Evolutionary conservation across 2,329 filamentous ascomycete species (phyloP).

Genomic region (Lecanoromycetidae sp.): DNA sequence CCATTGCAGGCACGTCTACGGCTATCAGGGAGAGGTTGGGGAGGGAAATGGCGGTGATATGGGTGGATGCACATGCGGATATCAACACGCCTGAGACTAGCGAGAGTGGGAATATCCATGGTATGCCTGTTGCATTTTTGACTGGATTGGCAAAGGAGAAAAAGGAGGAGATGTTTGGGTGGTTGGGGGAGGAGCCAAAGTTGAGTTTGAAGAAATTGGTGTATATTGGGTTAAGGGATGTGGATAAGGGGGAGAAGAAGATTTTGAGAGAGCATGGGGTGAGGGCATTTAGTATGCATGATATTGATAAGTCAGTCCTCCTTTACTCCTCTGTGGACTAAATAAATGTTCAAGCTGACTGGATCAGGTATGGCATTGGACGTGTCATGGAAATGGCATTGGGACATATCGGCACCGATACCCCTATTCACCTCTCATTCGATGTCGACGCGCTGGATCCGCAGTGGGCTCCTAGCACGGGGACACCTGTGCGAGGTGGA

Average conservation of each 20-base stretch:
- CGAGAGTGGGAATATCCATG: conserved; percentile 86
- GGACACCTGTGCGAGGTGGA: conserved; percentile 85
- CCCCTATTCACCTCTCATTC: conserved; percentile 92
- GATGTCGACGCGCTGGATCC: conserved; percentile 95
- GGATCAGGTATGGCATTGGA: conserved; percentile 72
- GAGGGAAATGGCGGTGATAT: conserved; percentile 85
- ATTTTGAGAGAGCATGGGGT: conserved; percentile 79
- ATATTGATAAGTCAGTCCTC: conserved; percentile 65
- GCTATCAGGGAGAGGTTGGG: conserved; percentile 70
- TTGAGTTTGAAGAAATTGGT: conserved; percentile 74
- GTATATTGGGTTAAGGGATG: conserved; percentile 89
- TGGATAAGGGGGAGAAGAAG: conserved; percentile 87
- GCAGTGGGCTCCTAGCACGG: conserved; percentile 90
- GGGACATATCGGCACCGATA: conserved; percentile 85
- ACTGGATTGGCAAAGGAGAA: conserved; percentile 72
- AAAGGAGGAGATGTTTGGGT: conserved; percentile 72
- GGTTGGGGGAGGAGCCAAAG: conserved; percentile 53
- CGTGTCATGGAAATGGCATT: conserved; percentile 97
- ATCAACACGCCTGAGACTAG: conserved; percentile 93
- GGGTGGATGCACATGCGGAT: conserved; percentile 96
- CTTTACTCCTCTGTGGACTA: not conserved
- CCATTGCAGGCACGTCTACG: conserved; percentile 73
- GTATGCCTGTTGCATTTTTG: conserved; percentile 91
- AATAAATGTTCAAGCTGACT: conserved; percentile 5
- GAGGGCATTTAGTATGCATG: conserved; percentile 97